Conservation (phyloP, 148 eudicot species). For the Rhododendron mucronatum region DNA sequence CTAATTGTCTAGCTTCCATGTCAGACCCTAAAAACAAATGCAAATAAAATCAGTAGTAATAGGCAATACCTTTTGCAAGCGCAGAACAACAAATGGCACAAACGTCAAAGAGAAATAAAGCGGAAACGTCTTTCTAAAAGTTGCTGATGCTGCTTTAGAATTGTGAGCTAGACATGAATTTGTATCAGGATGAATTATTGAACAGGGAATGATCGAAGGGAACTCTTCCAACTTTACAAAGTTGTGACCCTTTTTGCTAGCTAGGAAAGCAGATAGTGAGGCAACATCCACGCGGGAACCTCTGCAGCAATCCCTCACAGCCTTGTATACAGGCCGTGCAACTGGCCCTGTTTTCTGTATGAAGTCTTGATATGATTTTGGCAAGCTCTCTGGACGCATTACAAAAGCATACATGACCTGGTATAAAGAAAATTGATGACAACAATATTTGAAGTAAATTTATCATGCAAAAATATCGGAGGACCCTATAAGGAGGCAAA, state of each 20-base stretch:
- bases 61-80: constrained; percentile 71
- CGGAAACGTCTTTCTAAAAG: constrained; percentile 94
- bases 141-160: constrained; percentile 59
- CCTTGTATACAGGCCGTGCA: constrained; percentile 87
- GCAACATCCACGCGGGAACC: constrained; percentile 77
- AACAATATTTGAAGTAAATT: background rate
- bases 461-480: background rate
- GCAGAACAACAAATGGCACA: constrained; percentile 92
- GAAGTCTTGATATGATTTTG: constrained; percentile 91
- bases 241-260: constrained; percentile 40
- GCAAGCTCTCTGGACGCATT: constrained; percentile 98
- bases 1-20: background rate
- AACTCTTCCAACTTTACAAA: constrained; percentile 54
- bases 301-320: constrained; percentile 91
- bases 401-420: constrained; percentile 98
- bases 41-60: constrained; percentile 7
- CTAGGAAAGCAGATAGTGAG: constrained; percentile 67
- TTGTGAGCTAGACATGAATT: constrained; percentile 77
- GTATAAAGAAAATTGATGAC: background rate
- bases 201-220: constrained; percentile 87
- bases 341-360: constrained; percentile 99
- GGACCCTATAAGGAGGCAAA: background rate
- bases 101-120: constrained; percentile 92
- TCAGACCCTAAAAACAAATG: background rate
- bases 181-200: constrained; percentile 75